A percentile compares a stretch with the other conserved stretches of the same genome.
phyloP scores from a whole-genome alignment of 2,329 filamentous ascomycete species.

The Penicillium nordicum region DNA sequence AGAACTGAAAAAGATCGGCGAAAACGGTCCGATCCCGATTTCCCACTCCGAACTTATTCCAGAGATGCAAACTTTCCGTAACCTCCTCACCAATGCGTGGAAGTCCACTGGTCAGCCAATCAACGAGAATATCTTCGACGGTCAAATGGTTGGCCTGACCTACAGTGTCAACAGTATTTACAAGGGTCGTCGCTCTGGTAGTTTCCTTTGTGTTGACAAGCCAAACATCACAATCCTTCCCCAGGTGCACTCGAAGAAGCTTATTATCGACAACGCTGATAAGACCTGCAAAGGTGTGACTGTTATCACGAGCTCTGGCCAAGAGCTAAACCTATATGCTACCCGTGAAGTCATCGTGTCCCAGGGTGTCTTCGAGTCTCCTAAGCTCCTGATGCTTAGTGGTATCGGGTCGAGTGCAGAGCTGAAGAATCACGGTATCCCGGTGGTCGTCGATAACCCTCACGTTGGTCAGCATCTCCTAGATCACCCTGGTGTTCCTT shows the following conservation, averaged over 20 bases:
- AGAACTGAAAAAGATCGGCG: conserved; percentile 52
- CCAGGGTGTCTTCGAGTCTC: conserved; percentile 52
- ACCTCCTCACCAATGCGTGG: conserved; percentile 51
- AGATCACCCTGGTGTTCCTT: conserved; percentile 43
- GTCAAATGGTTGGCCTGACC: conserved; percentile 53
- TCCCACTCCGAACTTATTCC: conserved; percentile 54
- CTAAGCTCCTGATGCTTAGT: conserved; percentile 51
- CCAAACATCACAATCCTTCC: conserved; percentile 55
- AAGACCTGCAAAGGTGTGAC: conserved; percentile 47
- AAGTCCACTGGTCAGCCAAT: conserved; percentile 50
- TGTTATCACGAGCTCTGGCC: conserved; percentile 41
- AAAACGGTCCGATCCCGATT: conserved; percentile 52
- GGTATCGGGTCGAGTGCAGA: conserved; percentile 46
- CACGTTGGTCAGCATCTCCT: conserved; percentile 34
- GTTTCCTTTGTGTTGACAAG: conserved; percentile 53
- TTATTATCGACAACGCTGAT: conserved; percentile 49
- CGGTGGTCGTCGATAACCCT: conserved; percentile 31
- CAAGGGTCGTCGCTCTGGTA: conserved; percentile 53
- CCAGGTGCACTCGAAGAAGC: conserved; percentile 49
- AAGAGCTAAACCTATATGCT: conserved; percentile 49
- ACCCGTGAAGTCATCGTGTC: conserved; percentile 49
- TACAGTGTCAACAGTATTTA: conserved; percentile 57
- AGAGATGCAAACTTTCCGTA: conserved; percentile 51
- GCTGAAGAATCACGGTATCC: conserved; percentile 33
- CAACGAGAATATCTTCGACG: conserved; percentile 56